phyloP scores from a whole-genome alignment of 805 yeast genomes.

The Cyberlindnera xylosilytica region DNA sequence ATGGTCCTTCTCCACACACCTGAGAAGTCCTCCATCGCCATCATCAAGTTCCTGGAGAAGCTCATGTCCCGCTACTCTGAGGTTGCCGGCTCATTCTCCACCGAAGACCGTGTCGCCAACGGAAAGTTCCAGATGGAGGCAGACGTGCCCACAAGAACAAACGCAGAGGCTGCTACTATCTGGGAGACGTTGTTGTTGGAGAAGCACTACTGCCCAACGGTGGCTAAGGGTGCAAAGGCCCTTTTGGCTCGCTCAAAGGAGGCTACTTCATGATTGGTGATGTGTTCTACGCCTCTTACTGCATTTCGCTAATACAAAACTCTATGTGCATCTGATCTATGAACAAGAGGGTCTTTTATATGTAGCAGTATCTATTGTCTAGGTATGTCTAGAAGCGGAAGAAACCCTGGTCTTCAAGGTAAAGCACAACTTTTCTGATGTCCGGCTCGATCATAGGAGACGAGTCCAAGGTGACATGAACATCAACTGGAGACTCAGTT shows the following conservation, averaged over 20 bases:
- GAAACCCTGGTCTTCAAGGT: constrained; percentile 81
- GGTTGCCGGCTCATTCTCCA: constrained; percentile 71
- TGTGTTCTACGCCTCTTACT: too few relatives aligned
- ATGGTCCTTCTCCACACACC: constrained; percentile 71
- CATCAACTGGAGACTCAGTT: constrained; percentile 47
- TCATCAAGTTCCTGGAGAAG: constrained; percentile 74
- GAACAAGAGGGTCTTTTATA: not conserved
- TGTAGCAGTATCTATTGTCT: not conserved
- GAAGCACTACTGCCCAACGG: constrained; percentile 79
- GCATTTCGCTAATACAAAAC: too few relatives aligned
- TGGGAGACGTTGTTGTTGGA: constrained; percentile 85
- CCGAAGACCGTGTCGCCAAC: constrained; percentile 84
- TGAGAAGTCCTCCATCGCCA: constrained; percentile 80
- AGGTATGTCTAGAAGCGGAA: constrained; percentile 43
- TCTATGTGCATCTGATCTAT: not conserved
- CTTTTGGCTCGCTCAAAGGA: constrained; percentile 25
- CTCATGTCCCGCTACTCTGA: constrained; percentile 69
- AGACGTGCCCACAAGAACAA: constrained; percentile 68
- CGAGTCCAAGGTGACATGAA: constrained; percentile 51
- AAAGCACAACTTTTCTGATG: constrained; percentile 52
- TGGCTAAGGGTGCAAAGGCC: constrained; percentile 60
- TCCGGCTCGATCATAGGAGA: constrained; percentile 70
- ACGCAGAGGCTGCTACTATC: constrained; percentile 83
- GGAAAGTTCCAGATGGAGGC: constrained; percentile 70
- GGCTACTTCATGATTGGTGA: not conserved